Base-by-base conservation (phyloP, 2,329 filamentous ascomycete species). In the Daldinia sp. region DNA sequence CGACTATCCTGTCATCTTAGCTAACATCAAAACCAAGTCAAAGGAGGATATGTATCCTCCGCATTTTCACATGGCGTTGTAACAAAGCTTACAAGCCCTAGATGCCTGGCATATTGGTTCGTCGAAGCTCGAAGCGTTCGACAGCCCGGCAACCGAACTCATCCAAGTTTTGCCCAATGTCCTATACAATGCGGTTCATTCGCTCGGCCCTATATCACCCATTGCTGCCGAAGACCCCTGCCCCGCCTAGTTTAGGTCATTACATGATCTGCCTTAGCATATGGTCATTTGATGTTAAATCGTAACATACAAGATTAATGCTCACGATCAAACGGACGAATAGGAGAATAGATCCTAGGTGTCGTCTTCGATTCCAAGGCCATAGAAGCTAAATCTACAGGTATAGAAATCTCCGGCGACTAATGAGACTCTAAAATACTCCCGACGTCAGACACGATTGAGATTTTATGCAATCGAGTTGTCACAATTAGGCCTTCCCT, bases 201-300 rank as follows among this genome's bases (percentile, higher is more conserved):
- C 45, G 48, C 60, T 67, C 64, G 58, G 61, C 13, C 64, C 58
- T 59, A 67, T 62, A 41, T 55, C 39, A 41, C 39, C 30, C 30
- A 39, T 48, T 54, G 61, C 47, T 64, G 45, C 64, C 64, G 64
- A 62, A 50, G 34, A 59, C 54, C 64, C 64, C 37, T 64, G 58
- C 15, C 41, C 15, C 13, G 23, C 30, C 50, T 37, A 57, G 23
- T 47, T 41, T 37, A 58, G 37, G 29, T 49, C 32, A 50, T 43
- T 39, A 61, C 43, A 65, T 59, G 63, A 63, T 63, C 55, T 51
- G 35, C 59, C 54, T 45, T 53, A 49, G 21, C 50, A 48, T 30
- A 35, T 56, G 21, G 56, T 66, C 63, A 63, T 49, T 66, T 66
- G 60, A 63, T 50, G 29, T 30, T 48, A 29, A 52, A 58, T 58